Base-by-base conservation (phyloP, 2,329 filamentous ascomycete species). In the Trichoderma endophyticum region DNA sequence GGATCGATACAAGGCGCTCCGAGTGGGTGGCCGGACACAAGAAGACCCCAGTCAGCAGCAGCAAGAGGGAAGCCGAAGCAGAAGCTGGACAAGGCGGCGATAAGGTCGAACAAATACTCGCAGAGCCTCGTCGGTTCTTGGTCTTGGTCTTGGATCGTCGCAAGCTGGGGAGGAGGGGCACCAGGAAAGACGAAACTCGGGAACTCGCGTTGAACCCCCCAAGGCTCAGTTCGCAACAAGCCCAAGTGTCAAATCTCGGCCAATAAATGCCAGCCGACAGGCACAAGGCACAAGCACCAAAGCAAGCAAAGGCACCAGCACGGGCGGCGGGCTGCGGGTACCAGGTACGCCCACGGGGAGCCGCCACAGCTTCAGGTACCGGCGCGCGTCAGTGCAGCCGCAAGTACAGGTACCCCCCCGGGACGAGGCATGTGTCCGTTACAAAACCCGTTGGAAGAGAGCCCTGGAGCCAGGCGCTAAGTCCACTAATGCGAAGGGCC, bases 191-290 rank as follows among this genome's bases (percentile, higher is more conserved):
- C 66, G 66, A 62, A 70, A 62, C 66, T 36, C 59, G 56, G 66
- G 39, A 51, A 28, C 8, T 39, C 39, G 66, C 66, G 66, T 62
- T 70, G 66, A 67, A 57, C 60, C 32, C 34, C 32, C 34, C 32
- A 63, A 64, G 64, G 54, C 51, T 70, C 64, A 64, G 36, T 67
- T 70, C 57, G 39, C 66, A 61, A 59, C 65, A 68, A 34, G 56
- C 66, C 66, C 56, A 39, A 60, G 66, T 51, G 66, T 70, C 66
- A 51, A 70, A 70, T 70, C 66, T 70, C 66, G 66, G 66, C 66
- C 66, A 70, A 70, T 70, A 54, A 34, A 70, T 59, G 56, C 56
- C 54, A 60, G 54, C 54, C 54, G 34, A 60, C 56, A 60, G 56
- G 65, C 51, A 34, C 54, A 60, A 60, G 56, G 64, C 51, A 56